Percentiles rank a stretch among this genome's conserved stretches.
These are phyloP conservation scores for Penicillium sclerotigenum DNA, from an alignment of 2,329 filamentous ascomycete species.

Conservation along the genomic window DNA sequence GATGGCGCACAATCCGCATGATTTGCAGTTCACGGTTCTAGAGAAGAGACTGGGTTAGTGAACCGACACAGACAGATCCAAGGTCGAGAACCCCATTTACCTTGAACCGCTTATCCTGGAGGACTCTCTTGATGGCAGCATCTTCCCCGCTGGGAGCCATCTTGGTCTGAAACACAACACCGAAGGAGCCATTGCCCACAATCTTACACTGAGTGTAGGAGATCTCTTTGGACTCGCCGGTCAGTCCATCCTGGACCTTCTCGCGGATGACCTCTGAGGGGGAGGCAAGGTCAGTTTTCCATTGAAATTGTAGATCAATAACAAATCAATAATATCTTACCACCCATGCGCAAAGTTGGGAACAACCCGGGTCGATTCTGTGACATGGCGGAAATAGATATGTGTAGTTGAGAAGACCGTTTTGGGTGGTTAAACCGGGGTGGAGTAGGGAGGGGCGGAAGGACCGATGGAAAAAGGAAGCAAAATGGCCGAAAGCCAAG, in stretches of 20 bases:
- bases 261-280: slow-evolving; percentile 87
- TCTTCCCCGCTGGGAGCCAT: slow-evolving; percentile 96
- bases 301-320: slow-evolving; percentile 25
- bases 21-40: slow-evolving; percentile 99
- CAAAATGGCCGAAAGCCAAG: slow-evolving; percentile 33
- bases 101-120: slow-evolving; percentile 99
- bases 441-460: slow-evolving; percentile 35
- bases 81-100: slow-evolving; percentile 48
- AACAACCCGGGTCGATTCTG: slow-evolving; percentile 90
- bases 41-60: slow-evolving; percentile 30
- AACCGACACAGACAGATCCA: not conserved
- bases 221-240: slow-evolving; percentile 92
- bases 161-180: slow-evolving; percentile 98
- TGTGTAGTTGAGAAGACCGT: slow-evolving; percentile 48
- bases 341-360: slow-evolving; percentile 88
- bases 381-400: slow-evolving; percentile 62
- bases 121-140: slow-evolving; percentile 96
- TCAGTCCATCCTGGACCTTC: slow-evolving; percentile 97
- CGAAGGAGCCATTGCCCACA: slow-evolving; percentile 97
- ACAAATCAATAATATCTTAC: slow-evolving; percentile 64
- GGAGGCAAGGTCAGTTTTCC: slow-evolving; percentile 12
- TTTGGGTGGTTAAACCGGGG: slow-evolving; percentile 45
- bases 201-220: slow-evolving; percentile 99
- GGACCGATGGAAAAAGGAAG: slow-evolving; percentile 34
- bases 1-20: slow-evolving; percentile 98